Evolutionary conservation across 2,329 filamentous ascomycete genomes (phyloP), one percentile per base, ranked within the genome.

Genomic region (Claviceps capensis): DNA sequence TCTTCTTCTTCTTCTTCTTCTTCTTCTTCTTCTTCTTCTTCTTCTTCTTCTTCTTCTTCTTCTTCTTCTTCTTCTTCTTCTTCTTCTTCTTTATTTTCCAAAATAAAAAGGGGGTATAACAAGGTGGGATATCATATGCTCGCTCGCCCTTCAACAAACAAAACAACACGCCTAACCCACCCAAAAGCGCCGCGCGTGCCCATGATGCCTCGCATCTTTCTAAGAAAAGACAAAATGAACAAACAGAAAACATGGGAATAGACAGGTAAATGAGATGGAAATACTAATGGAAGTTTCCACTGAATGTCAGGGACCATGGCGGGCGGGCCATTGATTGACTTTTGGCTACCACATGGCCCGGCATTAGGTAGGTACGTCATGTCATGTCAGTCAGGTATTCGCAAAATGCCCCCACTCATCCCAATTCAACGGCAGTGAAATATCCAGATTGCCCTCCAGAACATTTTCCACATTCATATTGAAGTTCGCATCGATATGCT

Each of bases 401-500:
- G 41, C 61, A 53, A 66, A 69, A 26, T 70, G 67, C 0, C 63
- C 66, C 70, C 69, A 72, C 13, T 72, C 70, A 9, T 65, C 65
- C 75, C 75, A 79, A 43, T 76, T 76, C 1, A 75, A 70, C 0
- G 75, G 76, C 13, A 74, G 63, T 0, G 72, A 73, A 49, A 79
- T 74, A 47, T 79, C 76, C 2, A 79, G 63, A 50, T 78, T 78
- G 0, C 75, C 74, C 52, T 78, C 75, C 0, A 79, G 62, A 0
- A 72, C 75, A 17, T 76, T 74, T 56, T 79, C 76, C 23, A 78
- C 72, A 23, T 69, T 70, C 1, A 79, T 57, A 48, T 79, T 70
- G 56, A 79, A 79, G 48, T 64, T 75, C 2, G 76, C 76, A 48
- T 77, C 76, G 26, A 79, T 76, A 44, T 77, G 71, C 3, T 72